phyloP scores from a whole-genome alignment of 805 yeast species.

The Saccharomycopsis selenospora region DNA sequence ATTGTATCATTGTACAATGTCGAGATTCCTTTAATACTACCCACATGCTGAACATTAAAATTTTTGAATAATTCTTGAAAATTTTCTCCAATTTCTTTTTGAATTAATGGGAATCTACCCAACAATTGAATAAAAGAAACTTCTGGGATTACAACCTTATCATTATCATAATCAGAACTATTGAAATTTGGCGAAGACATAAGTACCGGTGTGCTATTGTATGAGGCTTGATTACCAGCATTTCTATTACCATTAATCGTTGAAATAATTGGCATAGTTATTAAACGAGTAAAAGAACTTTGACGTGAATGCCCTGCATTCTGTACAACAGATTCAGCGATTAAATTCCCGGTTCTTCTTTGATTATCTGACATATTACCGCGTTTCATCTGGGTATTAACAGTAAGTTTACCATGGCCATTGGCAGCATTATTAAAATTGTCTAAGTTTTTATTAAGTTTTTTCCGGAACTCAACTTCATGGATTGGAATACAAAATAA shows the following conservation, averaged over 20 bases:
- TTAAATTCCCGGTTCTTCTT: too few species aligned
- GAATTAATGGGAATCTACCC: constrained; percentile 33
- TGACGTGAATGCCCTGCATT: background rate
- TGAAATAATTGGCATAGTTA: too few species aligned
- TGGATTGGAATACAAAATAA: constrained; percentile 37
- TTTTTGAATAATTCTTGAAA: constrained; percentile 35
- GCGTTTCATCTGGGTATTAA: too few species aligned
- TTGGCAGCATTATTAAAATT: constrained; percentile 18
- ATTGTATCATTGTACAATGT: constrained; percentile 24
- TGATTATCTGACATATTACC: too few species aligned
- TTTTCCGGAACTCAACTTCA: constrained; percentile 14
- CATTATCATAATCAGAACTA: too few species aligned
- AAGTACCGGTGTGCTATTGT: background rate
- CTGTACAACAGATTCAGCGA: too few species aligned
- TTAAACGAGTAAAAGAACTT: background rate
- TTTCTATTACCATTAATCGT: background rate
- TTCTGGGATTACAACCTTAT: too few species aligned
- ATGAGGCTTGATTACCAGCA: constrained; percentile 2
- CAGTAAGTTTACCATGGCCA: too few species aligned
- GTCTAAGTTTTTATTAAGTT: too few species aligned
- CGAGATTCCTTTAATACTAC: constrained; percentile 26
- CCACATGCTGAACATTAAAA: constrained; percentile 31
- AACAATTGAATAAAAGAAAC: constrained; percentile 34
- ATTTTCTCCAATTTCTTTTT: constrained; percentile 33
- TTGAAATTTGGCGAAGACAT: too few species aligned